Conservation (phyloP, 176 grass and related monocot species). For the Lolium perenne region DNA sequence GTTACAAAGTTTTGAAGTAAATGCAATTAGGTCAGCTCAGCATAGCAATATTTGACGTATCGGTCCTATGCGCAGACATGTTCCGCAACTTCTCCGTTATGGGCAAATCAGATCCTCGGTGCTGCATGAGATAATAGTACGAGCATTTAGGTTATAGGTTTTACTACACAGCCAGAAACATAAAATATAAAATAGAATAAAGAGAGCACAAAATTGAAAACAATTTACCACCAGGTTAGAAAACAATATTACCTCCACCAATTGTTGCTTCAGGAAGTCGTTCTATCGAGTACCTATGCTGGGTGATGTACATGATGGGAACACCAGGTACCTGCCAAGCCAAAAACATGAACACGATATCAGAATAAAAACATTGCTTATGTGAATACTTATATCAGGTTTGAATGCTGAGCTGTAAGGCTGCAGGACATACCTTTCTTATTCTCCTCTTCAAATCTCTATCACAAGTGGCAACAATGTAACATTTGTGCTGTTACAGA, state of each 20-base stretch:
- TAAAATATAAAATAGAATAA: neutral
- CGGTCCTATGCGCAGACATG: neutral
- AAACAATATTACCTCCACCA: constrained; percentile 67
- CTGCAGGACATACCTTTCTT: constrained; percentile 64
- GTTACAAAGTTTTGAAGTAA: constrained; percentile 17
- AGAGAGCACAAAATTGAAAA: neutral
- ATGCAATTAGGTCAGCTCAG: constrained; percentile 12
- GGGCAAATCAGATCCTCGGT: constrained; percentile 58
- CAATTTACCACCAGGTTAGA: neutral
- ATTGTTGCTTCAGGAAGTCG: constrained; percentile 87
- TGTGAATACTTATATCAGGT: neutral
- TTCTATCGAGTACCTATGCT: constrained; percentile 81
- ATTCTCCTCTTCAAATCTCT: constrained; percentile 92
- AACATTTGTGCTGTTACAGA: constrained; percentile 81
- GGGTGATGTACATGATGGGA: constrained; percentile 92
- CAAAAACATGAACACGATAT: neutral
- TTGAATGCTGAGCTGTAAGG: neutral
- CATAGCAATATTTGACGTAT: neutral
- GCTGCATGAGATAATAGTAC: neutral
- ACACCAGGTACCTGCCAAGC: constrained; percentile 75
- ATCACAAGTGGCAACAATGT: constrained; percentile 91
- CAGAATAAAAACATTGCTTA: neutral
- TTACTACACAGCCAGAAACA: too few relatives aligned
- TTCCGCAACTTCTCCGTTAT: neutral
- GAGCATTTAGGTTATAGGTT: neutral